phyloP scores from a whole-genome alignment of 371 early-diverging fungal genomes.

The Gilbertella persicaria region DNA sequence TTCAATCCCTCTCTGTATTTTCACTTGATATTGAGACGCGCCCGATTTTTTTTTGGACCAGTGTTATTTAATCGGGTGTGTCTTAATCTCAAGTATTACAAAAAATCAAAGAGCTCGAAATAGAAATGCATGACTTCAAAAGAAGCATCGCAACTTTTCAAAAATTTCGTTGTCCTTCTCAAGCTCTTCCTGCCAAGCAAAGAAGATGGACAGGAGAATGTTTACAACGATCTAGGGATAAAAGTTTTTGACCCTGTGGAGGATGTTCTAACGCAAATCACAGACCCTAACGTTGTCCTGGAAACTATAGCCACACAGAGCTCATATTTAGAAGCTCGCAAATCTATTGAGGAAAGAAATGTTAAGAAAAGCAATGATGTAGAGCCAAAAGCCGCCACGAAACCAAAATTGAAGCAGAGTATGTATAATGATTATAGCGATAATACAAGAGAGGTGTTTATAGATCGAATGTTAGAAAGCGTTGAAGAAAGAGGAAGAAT shows the following conservation, averaged over 20 bases:
- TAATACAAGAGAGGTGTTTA: slow-evolving; percentile 9
- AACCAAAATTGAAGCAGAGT: slow-evolving; percentile 14
- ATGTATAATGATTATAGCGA: slow-evolving; percentile 16
- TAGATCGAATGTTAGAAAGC: slow-evolving; percentile 14
- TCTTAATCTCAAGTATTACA: too few relatives aligned
- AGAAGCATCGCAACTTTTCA: too few relatives aligned
- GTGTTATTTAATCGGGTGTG: too few relatives aligned
- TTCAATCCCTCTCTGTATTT: too few relatives aligned
- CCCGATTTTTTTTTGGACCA: too few relatives aligned
- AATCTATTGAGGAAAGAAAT: slow-evolving; percentile 9
- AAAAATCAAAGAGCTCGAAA: too few relatives aligned
- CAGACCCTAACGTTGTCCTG: slow-evolving; percentile 14
- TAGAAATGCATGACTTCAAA: too few relatives aligned
- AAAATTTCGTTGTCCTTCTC: slow-evolving; percentile 1
- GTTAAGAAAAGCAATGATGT: slow-evolving; percentile 14
- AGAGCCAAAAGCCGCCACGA: slow-evolving; percentile 9
- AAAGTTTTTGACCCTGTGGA: slow-evolving; percentile 17
- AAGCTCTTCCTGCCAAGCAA: neutral
- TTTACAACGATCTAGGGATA: slow-evolving; percentile 14
- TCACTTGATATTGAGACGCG: too few relatives aligned
- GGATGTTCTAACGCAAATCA: slow-evolving; percentile 12
- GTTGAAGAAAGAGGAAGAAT: slow-evolving; percentile 13
- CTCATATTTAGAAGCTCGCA: slow-evolving; percentile 11
- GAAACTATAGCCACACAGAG: slow-evolving; percentile 16
- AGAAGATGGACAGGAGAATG: slow-evolving; percentile 14